Evolutionary conservation across 1,284 basidiomycete genomes (phyloP).

Genomic region (Heterobasidion occidentale): DNA sequence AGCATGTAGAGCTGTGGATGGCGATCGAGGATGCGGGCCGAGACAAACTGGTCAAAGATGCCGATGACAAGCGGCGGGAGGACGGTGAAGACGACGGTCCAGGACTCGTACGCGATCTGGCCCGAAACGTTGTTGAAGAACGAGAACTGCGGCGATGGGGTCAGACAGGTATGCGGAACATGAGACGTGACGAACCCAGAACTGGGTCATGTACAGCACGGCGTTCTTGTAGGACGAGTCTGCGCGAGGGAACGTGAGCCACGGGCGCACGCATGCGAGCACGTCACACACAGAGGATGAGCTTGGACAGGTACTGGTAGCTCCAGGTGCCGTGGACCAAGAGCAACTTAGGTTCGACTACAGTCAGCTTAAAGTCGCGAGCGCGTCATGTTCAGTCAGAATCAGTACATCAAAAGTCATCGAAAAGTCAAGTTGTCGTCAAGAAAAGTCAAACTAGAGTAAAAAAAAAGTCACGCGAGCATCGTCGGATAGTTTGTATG

Average conservation of each 20-base stretch:
- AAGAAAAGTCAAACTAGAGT: too few relatives aligned
- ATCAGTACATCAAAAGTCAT: too few relatives aligned
- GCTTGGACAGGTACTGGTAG: conserved; percentile 90
- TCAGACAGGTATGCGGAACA: background rate
- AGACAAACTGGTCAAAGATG: conserved; percentile 96
- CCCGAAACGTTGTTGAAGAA: conserved; percentile 99
- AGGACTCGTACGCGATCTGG: conserved; percentile 96
- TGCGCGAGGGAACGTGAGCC: conserved; percentile 19
- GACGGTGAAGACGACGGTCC: conserved; percentile 95
- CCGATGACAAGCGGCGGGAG: conserved; percentile 97
- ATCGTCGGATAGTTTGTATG: conserved; percentile 26
- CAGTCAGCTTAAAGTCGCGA: too few relatives aligned
- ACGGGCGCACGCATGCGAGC: background rate
- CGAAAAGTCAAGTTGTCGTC: too few relatives aligned
- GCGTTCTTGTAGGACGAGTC: conserved; percentile 98
- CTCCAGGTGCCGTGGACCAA: conserved; percentile 99
- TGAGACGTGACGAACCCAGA: conserved; percentile 63
- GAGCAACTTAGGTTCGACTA: conserved; percentile 55
- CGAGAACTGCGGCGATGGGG: conserved; percentile 61
- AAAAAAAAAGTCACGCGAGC: too few relatives aligned
- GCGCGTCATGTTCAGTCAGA: too few relatives aligned
- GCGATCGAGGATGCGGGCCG: conserved; percentile 91
- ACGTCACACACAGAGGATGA: conserved; percentile 76
- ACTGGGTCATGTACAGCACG: conserved; percentile 94
- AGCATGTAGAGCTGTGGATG: conserved; percentile 96